Evolutionary conservation across 108 stramenopile genomes (phyloP).

Genomic region (Cyclotella choctawhatcheeana): DNA sequence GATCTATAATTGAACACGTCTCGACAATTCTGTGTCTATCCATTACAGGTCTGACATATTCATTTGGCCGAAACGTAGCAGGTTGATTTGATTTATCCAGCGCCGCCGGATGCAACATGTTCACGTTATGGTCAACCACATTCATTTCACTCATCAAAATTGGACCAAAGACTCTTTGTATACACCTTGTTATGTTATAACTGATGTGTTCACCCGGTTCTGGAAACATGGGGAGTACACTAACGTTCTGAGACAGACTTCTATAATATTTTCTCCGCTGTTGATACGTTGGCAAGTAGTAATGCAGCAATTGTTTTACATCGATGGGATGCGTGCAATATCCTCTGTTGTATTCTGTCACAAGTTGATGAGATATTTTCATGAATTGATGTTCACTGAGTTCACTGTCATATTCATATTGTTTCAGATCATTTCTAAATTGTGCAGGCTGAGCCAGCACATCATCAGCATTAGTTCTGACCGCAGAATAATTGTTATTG

Average conservation of each 20-base stretch:
- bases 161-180: constrained; percentile 38
- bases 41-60: background rate
- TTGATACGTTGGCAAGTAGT: constrained; percentile 14
- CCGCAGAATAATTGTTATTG: no score
- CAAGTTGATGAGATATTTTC: constrained; percentile 30
- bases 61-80: background rate
- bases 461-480: background rate
- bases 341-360: constrained; percentile 19
- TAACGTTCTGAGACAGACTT: constrained; percentile 16
- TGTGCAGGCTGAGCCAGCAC: background rate
- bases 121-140: no score
- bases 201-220: constrained; percentile 44
- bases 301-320: constrained; percentile 25
- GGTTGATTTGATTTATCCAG: background rate
- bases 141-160: constrained; percentile 26
- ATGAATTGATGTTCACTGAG: constrained; percentile 37
- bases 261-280: constrained; percentile 10
- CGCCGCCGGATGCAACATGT: background rate
- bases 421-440: background rate
- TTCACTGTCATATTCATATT: constrained; percentile 6
- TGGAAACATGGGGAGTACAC: constrained; percentile 43
- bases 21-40: background rate
- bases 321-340: background rate
- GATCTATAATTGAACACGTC: background rate
- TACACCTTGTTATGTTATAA: constrained; percentile 26